phyloP scores from a whole-genome alignment of 352 stramenopile genomes.

The Discostella stelligera region DNA sequence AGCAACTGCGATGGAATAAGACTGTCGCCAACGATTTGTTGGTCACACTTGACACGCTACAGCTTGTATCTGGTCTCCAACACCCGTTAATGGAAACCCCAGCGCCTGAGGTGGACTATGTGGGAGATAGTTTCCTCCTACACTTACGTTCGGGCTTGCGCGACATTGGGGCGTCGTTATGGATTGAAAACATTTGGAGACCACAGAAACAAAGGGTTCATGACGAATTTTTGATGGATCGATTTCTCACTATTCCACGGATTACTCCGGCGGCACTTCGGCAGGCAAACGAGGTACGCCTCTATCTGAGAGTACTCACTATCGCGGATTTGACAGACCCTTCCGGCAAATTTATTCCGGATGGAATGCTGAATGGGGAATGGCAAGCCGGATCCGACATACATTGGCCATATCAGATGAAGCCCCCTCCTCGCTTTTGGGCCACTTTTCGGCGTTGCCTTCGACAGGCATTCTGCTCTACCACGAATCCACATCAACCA shows the following conservation, averaged over 20 bases:
- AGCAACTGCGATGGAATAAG: slow-evolving; percentile 18
- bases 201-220: slow-evolving; percentile 3
- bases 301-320: slow-evolving; percentile 4
- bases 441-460: slow-evolving; percentile 2
- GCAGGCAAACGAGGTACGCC: slow-evolving; percentile 7
- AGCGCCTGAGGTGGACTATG: background rate
- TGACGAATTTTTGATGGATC: slow-evolving; percentile 18
- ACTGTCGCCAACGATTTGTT: slow-evolving; percentile 12
- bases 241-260: slow-evolving; percentile 1
- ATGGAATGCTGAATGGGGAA: background rate
- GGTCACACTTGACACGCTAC: slow-evolving; percentile 10
- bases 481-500: background rate
- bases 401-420: background rate
- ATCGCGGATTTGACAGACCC: slow-evolving; percentile 4
- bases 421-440: slow-evolving; percentile 3
- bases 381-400: slow-evolving; percentile 4
- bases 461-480: background rate
- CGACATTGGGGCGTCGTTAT: slow-evolving; percentile 2
- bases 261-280: background rate
- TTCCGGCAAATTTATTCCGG: slow-evolving; percentile 1
- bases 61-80: slow-evolving; percentile 14
- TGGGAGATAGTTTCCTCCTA: slow-evolving; percentile 10
- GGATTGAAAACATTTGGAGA: slow-evolving; percentile 26
- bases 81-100: slow-evolving; percentile 12
- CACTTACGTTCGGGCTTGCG: background rate